Base-by-base conservation (phyloP, 306 rosid genomes). In the Alnus rubra region DNA sequence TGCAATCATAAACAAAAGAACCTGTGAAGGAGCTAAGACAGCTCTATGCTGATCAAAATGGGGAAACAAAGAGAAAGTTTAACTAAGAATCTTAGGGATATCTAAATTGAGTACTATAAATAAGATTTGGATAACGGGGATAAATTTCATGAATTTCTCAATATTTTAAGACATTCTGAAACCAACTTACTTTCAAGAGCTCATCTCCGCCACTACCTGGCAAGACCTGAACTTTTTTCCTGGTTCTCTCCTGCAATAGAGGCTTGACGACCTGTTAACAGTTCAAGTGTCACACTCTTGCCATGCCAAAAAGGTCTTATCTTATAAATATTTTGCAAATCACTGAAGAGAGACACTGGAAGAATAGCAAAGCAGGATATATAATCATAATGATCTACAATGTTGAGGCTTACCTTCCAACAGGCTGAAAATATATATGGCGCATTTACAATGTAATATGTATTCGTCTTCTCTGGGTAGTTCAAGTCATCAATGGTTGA, bases 161-260 rank as follows among this genome's bases (percentile, higher is more conserved):
- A 64, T 35, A 33, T 2, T 15, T 64, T 14, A 35, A n/a, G 60
- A 14, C 47, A 33, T 35, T 64, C 23, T 33, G 48, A 37, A 55
- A 15, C 28, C 50, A 49, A 16, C 30, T 74, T 88, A 92, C 99
- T 91, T 95, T 87, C 83, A 95, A 81, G 73, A 95, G 85, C 83
- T 95, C 99, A 81, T 95, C 98, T 83, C 87, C 86, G 42, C 99
- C 99, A 75, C 87, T 84, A 63, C 98, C 99, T 31, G 86, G 84
- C 81, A 95, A 81, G 74, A 95, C 97, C 76, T 95, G 97, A 77
- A 93, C 84, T 73, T 95, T 95, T 86, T 76, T 93, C 78, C 92
- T 90, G 4, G 99, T 95, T 81, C 98, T 91, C 83, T 95, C 99
- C 83, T 95, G 99, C 80, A 95, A 87, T 73, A 95, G 99, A 70